Percentiles rank a stretch among this genome's conserved stretches.
phyloP scores from a whole-genome alignment of 352 stramenopile genomes.

The Phytophthora pinifolia region DNA sequence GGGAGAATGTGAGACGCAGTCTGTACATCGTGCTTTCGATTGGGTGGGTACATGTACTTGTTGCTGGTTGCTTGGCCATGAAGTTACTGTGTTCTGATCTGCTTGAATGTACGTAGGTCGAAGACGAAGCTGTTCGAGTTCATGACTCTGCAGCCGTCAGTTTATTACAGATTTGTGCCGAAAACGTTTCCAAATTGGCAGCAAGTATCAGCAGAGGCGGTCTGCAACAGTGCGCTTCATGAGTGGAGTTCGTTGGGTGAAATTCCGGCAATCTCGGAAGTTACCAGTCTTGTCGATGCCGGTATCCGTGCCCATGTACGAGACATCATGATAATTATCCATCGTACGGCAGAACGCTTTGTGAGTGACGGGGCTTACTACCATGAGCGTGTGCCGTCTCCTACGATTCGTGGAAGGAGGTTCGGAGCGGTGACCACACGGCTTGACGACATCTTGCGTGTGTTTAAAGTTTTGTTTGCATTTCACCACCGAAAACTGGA shows the following conservation, averaged over 20 bases:
- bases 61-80: background rate
- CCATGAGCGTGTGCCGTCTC: constrained; percentile 1
- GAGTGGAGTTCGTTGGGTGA: constrained; percentile 23
- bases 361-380: background rate
- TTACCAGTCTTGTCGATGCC: constrained; percentile 1
- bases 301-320: constrained; percentile 11
- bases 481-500: constrained; percentile 45
- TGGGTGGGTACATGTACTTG: constrained; percentile 28
- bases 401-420: constrained; percentile 14
- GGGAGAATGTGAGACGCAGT: constrained; percentile 53
- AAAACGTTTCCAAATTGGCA: constrained; percentile 48
- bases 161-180: constrained; percentile 47
- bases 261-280: background rate
- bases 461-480: constrained; percentile 47
- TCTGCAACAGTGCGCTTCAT: constrained; percentile 34
- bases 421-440: constrained; percentile 32
- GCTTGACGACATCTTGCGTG: constrained; percentile 49
- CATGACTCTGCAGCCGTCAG: constrained; percentile 34
- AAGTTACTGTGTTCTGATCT: background rate
- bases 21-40: constrained; percentile 60
- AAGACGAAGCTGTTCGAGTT: constrained; percentile 38
- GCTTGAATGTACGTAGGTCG: constrained; percentile 20
- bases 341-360: constrained; percentile 22
- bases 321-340: constrained; percentile 23
- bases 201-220: constrained; percentile 33